Conservation (phyloP, 1,284 basidiomycete genomes). For the Ceratobasidium sp. region DNA sequence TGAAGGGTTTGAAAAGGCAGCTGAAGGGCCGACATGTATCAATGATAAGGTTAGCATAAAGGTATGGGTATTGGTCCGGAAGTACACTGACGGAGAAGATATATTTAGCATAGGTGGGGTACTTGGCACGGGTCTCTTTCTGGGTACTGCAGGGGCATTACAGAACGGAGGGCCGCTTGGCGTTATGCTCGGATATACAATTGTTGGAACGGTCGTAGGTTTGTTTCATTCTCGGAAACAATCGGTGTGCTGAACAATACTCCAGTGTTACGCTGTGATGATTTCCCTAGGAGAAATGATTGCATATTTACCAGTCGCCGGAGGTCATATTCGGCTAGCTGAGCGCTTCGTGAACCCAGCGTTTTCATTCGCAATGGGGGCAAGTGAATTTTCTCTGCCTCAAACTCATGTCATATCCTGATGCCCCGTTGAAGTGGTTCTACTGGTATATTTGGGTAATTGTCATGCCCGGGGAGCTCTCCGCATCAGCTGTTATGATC, state of each 20-base stretch:
- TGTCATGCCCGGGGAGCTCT: conserved; percentile 81
- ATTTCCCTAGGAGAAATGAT: conserved; percentile 72
- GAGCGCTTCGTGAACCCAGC: conserved; percentile 85
- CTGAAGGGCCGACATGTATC: conserved; percentile 49
- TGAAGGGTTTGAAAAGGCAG: too few relatives aligned
- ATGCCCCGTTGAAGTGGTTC: conserved; percentile 66
- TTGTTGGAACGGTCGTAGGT: conserved; percentile 76
- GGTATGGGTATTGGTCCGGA: conserved; percentile 2
- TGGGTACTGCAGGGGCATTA: conserved; percentile 29
- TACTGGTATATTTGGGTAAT: conserved; percentile 81
- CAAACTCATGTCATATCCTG: background rate
- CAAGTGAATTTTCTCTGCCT: conserved; percentile 5
- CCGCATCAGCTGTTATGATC: conserved; percentile 82
- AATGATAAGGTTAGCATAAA: conserved; percentile 24
- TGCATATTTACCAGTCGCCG: conserved; percentile 76
- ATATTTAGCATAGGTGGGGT: conserved; percentile 69
- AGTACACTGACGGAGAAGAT: too few relatives aligned
- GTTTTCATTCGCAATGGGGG: conserved; percentile 82
- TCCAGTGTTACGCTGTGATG: conserved; percentile 74
- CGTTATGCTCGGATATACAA: conserved; percentile 52
- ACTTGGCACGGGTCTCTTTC: conserved; percentile 71
- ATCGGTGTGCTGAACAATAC: conserved; percentile 54
- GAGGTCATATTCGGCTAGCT: conserved; percentile 84
- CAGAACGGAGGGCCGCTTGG: conserved; percentile 48
- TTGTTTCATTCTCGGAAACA: conserved; percentile 59